Base-by-base conservation (phyloP, 768 basidiomycete species). In the Russula lepida region DNA sequence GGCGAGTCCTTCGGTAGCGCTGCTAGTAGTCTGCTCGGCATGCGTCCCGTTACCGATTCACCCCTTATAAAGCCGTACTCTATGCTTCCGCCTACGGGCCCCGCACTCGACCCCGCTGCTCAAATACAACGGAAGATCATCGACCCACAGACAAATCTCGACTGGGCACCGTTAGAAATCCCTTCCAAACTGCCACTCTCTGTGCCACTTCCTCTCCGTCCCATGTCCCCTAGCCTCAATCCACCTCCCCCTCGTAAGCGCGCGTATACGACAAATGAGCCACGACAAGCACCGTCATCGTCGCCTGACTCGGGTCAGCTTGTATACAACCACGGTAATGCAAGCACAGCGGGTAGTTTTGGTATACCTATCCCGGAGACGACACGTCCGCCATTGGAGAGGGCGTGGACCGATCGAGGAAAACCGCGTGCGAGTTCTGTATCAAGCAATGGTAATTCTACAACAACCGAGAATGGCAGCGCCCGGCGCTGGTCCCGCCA, bases 1-100 rank as follows among this genome's bases (percentile, higher is more conserved):
- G 76, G 84, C 56, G 84, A 84, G 17, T 84, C 84, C 11, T 85
- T 86, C 60, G 75, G 77, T 27, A 77, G 77, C 39, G 81, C 75
- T 65, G 82, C 84, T 9, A 80, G 72, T 41, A 83, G 77, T 66
- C 73, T 87, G 37, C 71, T 85, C 44, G 76, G 74, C 62, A 81
- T 80, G 76, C 70, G 81, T 50, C 74, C 80, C 41, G 59, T 66
- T 19, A 59, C 64, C 17, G 62, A 69, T 6, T 67, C 68, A 5
- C 64, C 59, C 35, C 60, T 64, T 41, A 56, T 61, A 55, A 71
- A 69, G 51, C 69, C 70, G 17, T 60, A 48, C 52, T 63, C 64
- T 57, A 61, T 66, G 64, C 56, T 66, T 6, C 60, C 64, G 6
- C 59, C 64, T 6, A 56, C 62, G 27, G 62, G 57, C 23, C 55